These are phyloP conservation scores for Spatholobus suberectus DNA, from an alignment of 306 rosid species.

Conservation along the genomic window DNA sequence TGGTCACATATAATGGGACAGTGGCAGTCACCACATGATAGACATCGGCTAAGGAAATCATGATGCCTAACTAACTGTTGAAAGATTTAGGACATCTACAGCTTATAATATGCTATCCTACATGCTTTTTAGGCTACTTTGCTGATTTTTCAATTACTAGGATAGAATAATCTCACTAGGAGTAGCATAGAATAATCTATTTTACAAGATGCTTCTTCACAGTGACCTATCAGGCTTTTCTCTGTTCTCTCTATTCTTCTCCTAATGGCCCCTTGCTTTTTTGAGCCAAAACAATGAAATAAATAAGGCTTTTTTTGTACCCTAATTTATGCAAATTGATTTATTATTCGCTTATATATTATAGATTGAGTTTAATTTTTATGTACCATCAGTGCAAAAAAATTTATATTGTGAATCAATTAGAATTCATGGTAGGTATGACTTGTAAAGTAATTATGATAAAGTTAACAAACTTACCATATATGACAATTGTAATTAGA, in stretches of 20 bases:
- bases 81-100: conserved; percentile 41
- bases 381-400: too few species aligned
- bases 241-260: conserved; percentile 45
- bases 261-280: conserved; percentile 43
- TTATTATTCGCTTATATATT: neutral
- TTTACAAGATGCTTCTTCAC: conserved; percentile 69
- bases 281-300: neutral
- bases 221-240: conserved; percentile 48
- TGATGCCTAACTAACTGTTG: conserved; percentile 43
- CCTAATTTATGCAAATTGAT: neutral
- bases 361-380: too few species aligned
- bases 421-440: too few species aligned
- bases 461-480: too few species aligned
- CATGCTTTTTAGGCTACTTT: conserved; percentile 60
- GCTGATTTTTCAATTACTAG: conserved; percentile 50
- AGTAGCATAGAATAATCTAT: conserved; percentile 55
- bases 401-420: too few species aligned
- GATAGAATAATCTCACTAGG: conserved; percentile 49
- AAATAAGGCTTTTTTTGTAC: neutral
- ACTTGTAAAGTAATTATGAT: too few species aligned
- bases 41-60: conserved; percentile 77
- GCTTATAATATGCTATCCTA: conserved; percentile 44
- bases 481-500: too few species aligned
- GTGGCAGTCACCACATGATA: conserved; percentile 87
- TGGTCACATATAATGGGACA: conserved; percentile 82